Evolutionary conservation across 352 stramenopile genomes (phyloP), one percentile per base, ranked within the genome.

Genomic region (Globisporangium nagaii): DNA sequence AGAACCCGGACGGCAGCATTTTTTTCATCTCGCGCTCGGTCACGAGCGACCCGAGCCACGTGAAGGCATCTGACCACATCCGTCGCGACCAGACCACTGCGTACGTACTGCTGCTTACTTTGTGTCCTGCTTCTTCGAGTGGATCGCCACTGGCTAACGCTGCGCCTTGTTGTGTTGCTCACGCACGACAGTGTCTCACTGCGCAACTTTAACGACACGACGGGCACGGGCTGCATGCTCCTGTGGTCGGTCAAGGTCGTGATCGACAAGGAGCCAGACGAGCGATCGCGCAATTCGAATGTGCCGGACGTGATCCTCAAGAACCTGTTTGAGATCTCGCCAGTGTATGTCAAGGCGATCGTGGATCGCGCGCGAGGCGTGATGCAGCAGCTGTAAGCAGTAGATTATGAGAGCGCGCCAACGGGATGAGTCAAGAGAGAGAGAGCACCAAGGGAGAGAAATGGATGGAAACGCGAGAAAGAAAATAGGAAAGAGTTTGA

Each of bases 311-410:
- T 92, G 55, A 90, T 95, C 52, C 65, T 95, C 22, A 90, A 90
- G 66, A 95, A 95, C 68, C 55, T 95, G 19, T 95, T 95, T 39
- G 84, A 95, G 66, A 81, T 93, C 60, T 78, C 79, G 22, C 84
- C 84, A 0, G 79, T 92, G 22, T 92, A 84, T 45, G 84, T 95
- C 39, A 95, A 95, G 70, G 80, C 68, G 25, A 74, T 93, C 27
- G 75, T 93, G 34, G 84, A 95, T 46, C 78, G 79, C 28, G 73
- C 79, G 30, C 79, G 78, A 30, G 76, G 68, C 46, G 69, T 61
- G 19, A 63, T 82, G 11, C 69, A 73, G 37, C 70, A 81, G 56
- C 68, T 58, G 12, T 80, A 65, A 75, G 28, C 11, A 24, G 32
- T 17, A 22, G 13, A 37, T n/a, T 50, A 41, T 35, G 20, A 39